Base-by-base conservation (phyloP, 1,284 basidiomycete genomes). In the Melanopsichium pennsylvanicum region DNA sequence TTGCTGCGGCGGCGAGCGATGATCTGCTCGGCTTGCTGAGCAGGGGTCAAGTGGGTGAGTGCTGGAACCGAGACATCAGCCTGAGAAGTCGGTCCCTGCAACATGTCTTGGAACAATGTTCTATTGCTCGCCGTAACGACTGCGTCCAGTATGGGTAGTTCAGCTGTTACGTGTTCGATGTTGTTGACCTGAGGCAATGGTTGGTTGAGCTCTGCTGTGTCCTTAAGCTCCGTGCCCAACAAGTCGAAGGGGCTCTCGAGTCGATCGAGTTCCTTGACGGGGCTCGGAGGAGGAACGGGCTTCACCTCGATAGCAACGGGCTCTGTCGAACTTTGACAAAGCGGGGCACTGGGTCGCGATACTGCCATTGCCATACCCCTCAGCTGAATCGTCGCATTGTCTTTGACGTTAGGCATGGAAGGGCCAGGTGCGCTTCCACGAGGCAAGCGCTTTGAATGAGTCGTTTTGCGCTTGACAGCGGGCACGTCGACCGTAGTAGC, bases 11-110 rank as follows among this genome's bases (percentile, higher is more conserved):
- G 54, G 0, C 74, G 62, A 15, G 71, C 69, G 31, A 77, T 76
- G 58, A 77, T 76, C 37, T 62, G 59, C 32, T 76, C 74, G 22
- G 72, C 74, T n/a, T 74, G 66, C 54, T 77, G 61, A 3, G 55
- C 62, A 3, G 75, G 75, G 3, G 73, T 76, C 23, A 76, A 38
- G 15, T 62, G 62, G 19, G 41, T 31, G 2, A 57, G 40, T 19
- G 50, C 27, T 2, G 25, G 11, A 13, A 36, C 21, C 13, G 5
- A 31, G 8, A 11, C 26, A 12, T 35, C 23, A n/a, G 12, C 19
- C 10, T 32, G 22, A 6, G 19, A 22, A 2, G 33, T 18, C 4
- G 60, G 34, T 1, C 33, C 47, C n/a, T 18, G 47, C 1, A 43
- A 35, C 29, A 42, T 33, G 8, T 27, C 36, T 5, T 42, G 33